Conservation (phyloP, 1,139 yeast genomes). For the Hanseniaspora sp. region DNA sequence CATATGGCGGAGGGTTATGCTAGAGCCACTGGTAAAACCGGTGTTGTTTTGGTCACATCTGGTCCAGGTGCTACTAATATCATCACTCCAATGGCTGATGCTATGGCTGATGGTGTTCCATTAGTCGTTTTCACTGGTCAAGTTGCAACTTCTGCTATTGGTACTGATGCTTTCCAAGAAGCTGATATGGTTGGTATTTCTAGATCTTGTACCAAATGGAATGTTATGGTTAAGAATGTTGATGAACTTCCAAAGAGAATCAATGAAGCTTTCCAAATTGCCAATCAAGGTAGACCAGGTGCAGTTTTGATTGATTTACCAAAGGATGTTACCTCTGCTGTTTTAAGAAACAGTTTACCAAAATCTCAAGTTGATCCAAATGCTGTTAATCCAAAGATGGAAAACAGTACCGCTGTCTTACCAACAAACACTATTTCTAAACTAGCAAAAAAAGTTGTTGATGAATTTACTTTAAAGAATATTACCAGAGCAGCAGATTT, state of each 20-base stretch:
- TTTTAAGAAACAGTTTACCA: slow-evolving; percentile 79
- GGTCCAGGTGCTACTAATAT: slow-evolving; percentile 99
- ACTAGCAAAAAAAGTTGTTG: slow-evolving; percentile 59
- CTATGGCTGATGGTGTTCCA: slow-evolving; percentile 94
- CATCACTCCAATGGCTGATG: slow-evolving; percentile 95
- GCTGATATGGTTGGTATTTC: slow-evolving; percentile 97
- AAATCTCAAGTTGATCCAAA: slow-evolving; percentile 28
- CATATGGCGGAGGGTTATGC: slow-evolving; percentile 99
- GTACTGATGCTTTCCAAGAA: slow-evolving; percentile 98
- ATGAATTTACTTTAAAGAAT: slow-evolving; percentile 66
- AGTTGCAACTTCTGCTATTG: slow-evolving; percentile 89
- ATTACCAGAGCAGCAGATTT: slow-evolving; percentile 67
- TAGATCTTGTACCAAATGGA: slow-evolving; percentile 96
- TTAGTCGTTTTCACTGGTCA: slow-evolving; percentile 96
- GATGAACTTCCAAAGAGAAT: slow-evolving; percentile 91
- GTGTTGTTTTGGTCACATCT: slow-evolving; percentile 92
- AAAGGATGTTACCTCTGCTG: slow-evolving; percentile 91
- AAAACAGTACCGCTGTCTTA: slow-evolving; percentile 46
- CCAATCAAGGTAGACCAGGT: slow-evolving; percentile 93
- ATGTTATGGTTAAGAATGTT: slow-evolving; percentile 91
- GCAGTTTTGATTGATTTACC: slow-evolving; percentile 96
- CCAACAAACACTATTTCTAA: slow-evolving; percentile 70
- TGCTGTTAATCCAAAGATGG: slow-evolving; percentile 11
- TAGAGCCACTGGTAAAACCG: slow-evolving; percentile 90
- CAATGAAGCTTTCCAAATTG: slow-evolving; percentile 96